Evolutionary conservation across 495 filamentous ascomycete species (phyloP).

Genomic region (Penicillium coprophilum): DNA sequence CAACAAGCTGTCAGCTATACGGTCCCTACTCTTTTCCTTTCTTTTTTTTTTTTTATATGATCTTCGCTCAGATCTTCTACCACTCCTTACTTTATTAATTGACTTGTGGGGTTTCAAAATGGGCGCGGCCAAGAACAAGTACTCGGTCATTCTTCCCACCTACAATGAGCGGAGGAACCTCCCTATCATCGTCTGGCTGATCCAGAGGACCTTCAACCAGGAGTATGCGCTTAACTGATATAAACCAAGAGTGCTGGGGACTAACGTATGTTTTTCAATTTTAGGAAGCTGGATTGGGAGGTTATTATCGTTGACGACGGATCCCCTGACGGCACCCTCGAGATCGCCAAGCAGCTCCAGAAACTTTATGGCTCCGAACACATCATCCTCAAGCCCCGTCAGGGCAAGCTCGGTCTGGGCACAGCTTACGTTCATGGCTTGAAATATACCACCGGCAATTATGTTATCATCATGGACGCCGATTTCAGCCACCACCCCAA

Average conservation of each 20-base stretch:
- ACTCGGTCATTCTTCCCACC: conserved; percentile 94
- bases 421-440: conserved; percentile 97
- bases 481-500: conserved; percentile 99
- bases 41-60: conserved; percentile 8
- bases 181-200: conserved; percentile 90
- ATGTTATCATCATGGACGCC: conserved; percentile 99
- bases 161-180: conserved; percentile 98
- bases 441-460: conserved; percentile 83
- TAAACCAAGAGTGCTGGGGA: too few species aligned
- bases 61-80: conserved; percentile 6
- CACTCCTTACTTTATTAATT: conserved; percentile 13
- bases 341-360: conserved; percentile 84
- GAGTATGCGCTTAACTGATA: conserved; percentile 37
- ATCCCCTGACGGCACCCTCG: conserved; percentile 93
- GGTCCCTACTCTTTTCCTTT: conserved; percentile 29
- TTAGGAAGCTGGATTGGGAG: conserved; percentile 93
- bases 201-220: conserved; percentile 86
- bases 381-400: conserved; percentile 80
- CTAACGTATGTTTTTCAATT: conserved; percentile 3
- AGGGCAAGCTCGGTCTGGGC: conserved; percentile 92
- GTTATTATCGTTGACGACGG: conserved; percentile 96
- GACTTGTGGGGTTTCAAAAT: conserved; percentile 29
- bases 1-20: conserved; percentile 32
- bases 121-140: conserved; percentile 64
- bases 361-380: conserved; percentile 71